phyloP scores from a whole-genome alignment of 345 rosid genomes.

The Lepidium aucheri region DNA sequence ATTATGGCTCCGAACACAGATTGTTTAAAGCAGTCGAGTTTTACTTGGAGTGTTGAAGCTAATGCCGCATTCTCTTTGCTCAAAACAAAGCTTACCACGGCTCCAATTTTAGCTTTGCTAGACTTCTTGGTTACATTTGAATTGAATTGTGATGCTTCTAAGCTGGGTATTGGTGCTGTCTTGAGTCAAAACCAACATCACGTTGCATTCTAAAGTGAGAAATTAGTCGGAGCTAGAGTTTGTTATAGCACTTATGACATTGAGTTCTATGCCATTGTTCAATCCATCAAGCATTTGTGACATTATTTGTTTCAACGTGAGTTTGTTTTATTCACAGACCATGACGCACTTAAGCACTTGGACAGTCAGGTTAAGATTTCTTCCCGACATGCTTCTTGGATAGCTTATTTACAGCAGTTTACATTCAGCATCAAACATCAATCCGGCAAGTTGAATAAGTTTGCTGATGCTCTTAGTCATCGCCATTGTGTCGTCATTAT shows the following conservation, averaged over 20 bases:
- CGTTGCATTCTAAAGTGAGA: neutral
- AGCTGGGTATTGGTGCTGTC: neutral
- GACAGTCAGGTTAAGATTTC: too few species aligned
- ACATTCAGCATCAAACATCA: too few species aligned
- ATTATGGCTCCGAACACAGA: neutral
- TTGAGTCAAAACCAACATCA: neutral
- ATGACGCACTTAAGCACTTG: too few species aligned
- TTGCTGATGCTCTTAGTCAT: too few species aligned
- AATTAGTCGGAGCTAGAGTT: rapidly evolving
- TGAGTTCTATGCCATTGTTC: neutral
- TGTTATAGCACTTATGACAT: neutral
- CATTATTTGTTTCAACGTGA: neutral
- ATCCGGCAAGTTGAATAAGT: too few species aligned
- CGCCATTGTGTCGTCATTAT: too few species aligned
- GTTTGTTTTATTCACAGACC: too few species aligned
- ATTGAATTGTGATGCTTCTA: neutral
- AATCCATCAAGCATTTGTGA: neutral
- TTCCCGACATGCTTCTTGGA: too few species aligned
- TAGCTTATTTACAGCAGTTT: too few species aligned
- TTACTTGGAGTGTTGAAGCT: neutral
- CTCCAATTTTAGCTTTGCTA: neutral
- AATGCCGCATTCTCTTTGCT: too few species aligned
- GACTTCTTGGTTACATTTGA: neutral
- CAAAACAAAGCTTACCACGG: neutral
- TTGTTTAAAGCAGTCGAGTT: neutral